A percentile compares a stretch with the other conserved stretches of the same genome.
phyloP scores from a whole-genome alignment of 441 rosid species.

The Erodium moschatum region DNA sequence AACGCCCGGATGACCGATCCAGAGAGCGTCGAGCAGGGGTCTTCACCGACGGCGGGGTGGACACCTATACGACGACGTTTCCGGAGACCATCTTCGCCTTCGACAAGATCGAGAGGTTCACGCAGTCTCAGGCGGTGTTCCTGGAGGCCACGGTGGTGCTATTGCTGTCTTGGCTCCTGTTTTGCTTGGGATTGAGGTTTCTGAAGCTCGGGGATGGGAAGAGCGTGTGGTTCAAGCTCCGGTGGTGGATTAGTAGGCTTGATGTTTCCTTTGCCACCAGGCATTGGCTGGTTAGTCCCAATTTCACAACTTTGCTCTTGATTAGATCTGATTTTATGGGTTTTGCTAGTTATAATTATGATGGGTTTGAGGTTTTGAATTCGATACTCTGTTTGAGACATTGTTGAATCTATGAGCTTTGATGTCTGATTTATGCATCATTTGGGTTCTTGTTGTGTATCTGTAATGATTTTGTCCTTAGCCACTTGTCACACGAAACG shows the following conservation, averaged over 20 bases:
- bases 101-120: conserved; percentile 64
- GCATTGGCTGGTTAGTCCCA: conserved; percentile 77
- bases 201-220: conserved; percentile 68
- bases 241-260: conserved; percentile 92
- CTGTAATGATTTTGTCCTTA: background rate
- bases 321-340: background rate
- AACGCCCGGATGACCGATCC: no score
- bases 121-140: conserved; percentile 90
- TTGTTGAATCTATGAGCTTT: background rate
- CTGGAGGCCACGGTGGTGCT: conserved; percentile 72
- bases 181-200: conserved; percentile 69
- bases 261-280: conserved; percentile 89
- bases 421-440: background rate
- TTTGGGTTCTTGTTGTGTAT: background rate
- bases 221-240: conserved; percentile 56
- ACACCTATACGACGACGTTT: conserved; percentile 33
- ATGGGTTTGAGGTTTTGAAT: background rate
- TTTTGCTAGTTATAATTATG: background rate
- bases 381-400: background rate
- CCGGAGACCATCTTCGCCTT: conserved; percentile 63
- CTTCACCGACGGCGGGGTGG: conserved; percentile 42
- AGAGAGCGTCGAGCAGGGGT: no score
- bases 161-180: conserved; percentile 65
- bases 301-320: background rate
- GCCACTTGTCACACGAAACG: no score